phyloP scores from a whole-genome alignment of 805 yeast genomes.

The Cyberlindnera maclurae region DNA sequence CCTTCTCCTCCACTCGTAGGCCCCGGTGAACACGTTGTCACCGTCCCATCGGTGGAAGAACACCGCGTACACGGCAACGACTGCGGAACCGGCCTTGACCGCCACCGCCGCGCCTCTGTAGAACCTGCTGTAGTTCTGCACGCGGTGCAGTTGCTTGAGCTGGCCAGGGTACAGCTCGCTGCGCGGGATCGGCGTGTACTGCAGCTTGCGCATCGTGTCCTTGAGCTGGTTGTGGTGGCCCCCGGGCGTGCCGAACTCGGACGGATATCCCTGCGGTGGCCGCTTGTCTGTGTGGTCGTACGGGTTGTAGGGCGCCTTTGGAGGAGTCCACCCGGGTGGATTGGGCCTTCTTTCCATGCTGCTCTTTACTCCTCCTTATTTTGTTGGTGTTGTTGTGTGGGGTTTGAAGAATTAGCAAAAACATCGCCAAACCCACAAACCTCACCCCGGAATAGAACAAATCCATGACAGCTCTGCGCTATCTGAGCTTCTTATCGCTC shows the following conservation, averaged over 20 bases:
- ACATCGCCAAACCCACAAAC: neutral
- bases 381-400: neutral
- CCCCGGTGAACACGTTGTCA: slow-evolving; percentile 65
- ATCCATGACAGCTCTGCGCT: neutral
- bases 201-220: slow-evolving; percentile 65
- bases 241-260: slow-evolving; percentile 68
- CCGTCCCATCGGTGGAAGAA: slow-evolving; percentile 79
- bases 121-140: slow-evolving; percentile 45
- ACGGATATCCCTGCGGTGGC: slow-evolving; percentile 82
- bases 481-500: slow-evolving; percentile 26
- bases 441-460: neutral
- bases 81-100: slow-evolving; percentile 42
- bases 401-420: neutral
- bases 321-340: slow-evolving; percentile 75
- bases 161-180: slow-evolving; percentile 75
- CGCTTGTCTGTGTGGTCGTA: slow-evolving; percentile 71
- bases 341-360: slow-evolving; percentile 56
- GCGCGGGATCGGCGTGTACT: slow-evolving; percentile 73
- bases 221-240: slow-evolving; percentile 59
- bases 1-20: slow-evolving; percentile 55
- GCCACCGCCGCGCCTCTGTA: slow-evolving; percentile 55
- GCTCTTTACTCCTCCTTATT: neutral
- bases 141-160: slow-evolving; percentile 58
- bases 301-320: slow-evolving; percentile 56
- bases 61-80: slow-evolving; percentile 49